Conservation (phyloP, 257 asterid genomes). For the Misopates orontium region DNA sequence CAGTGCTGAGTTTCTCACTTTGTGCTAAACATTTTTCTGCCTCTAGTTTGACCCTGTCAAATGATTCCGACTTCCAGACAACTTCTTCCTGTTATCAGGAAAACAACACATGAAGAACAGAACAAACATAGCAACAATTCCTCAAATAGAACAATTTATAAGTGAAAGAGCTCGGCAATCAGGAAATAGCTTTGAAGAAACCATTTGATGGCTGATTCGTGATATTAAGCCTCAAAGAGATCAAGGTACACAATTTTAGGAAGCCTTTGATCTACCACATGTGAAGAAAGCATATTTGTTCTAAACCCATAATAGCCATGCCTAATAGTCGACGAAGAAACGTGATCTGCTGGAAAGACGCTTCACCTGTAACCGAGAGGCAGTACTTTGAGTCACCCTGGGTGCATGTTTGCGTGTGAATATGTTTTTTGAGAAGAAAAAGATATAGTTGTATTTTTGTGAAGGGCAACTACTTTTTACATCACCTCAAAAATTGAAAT, state of each 20-base stretch:
- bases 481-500: too few species aligned
- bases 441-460: too few species aligned
- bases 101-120: constrained; percentile 7
- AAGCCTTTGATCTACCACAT: not conserved
- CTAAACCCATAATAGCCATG: too few species aligned
- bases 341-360: too few species aligned
- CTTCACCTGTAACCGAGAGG: too few species aligned
- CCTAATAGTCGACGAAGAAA: too few species aligned
- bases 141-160: not conserved
- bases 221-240: not conserved
- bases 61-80: constrained; percentile 63
- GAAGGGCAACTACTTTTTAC: too few species aligned
- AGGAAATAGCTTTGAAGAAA: not conserved
- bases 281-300: not conserved
- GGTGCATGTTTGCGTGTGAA: too few species aligned
- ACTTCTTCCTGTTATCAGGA: constrained; percentile 75
- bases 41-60: constrained; percentile 61
- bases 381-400: too few species aligned
- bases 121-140: not conserved
- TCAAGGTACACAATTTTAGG: not conserved
- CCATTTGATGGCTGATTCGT: not conserved
- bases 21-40: constrained; percentile 83
- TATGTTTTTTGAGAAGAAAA: too few species aligned
- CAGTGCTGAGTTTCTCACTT: constrained; percentile 69
- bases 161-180: not conserved